Evolutionary conservation across 371 early-diverging fungal species (phyloP).

Genomic region (Vairimorpha apis): DNA sequence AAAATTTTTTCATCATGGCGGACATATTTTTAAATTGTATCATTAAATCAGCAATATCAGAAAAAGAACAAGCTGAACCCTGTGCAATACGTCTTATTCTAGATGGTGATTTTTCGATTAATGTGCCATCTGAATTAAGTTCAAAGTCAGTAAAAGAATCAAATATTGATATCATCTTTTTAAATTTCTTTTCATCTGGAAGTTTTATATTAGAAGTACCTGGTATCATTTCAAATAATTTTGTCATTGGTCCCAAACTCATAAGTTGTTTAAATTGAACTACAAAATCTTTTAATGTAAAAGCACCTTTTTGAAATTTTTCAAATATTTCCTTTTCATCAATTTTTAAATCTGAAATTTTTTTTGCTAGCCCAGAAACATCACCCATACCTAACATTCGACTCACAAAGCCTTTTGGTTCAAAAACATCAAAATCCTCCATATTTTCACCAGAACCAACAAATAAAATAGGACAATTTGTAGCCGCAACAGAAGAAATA

Average conservation of each 20-base stretch:
- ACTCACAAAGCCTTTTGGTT: constrained; percentile 80
- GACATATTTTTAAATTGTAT: constrained; percentile 73
- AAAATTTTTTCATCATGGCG: constrained; percentile 85
- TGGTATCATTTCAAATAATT: constrained; percentile 92
- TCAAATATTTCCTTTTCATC: constrained; percentile 81
- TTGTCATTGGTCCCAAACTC: constrained; percentile 81
- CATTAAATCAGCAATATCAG: constrained; percentile 76
- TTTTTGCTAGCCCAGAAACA: constrained; percentile 80
- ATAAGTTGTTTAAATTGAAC: constrained; percentile 86
- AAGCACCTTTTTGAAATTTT: constrained; percentile 74
- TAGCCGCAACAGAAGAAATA: constrained; percentile 94
- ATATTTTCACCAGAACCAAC: constrained; percentile 96
- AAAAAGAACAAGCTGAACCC: constrained; percentile 76
- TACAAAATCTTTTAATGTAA: constrained; percentile 87
- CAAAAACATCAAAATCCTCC: constrained; percentile 86
- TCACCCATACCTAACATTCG: constrained; percentile 95
- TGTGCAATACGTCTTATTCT: constrained; percentile 77
- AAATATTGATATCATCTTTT: constrained; percentile 81
- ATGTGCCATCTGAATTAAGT: constrained; percentile 78
- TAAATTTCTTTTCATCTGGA: constrained; percentile 67
- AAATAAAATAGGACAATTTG: constrained; percentile 87
- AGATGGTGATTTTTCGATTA: constrained; percentile 71
- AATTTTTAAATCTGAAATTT: constrained; percentile 78
- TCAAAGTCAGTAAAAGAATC: constrained; percentile 90
- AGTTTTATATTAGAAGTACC: constrained; percentile 80